These are phyloP conservation scores for Globisporangium megalacanthum DNA, from an alignment of 352 stramenopile species.

Conservation along the genomic window DNA sequence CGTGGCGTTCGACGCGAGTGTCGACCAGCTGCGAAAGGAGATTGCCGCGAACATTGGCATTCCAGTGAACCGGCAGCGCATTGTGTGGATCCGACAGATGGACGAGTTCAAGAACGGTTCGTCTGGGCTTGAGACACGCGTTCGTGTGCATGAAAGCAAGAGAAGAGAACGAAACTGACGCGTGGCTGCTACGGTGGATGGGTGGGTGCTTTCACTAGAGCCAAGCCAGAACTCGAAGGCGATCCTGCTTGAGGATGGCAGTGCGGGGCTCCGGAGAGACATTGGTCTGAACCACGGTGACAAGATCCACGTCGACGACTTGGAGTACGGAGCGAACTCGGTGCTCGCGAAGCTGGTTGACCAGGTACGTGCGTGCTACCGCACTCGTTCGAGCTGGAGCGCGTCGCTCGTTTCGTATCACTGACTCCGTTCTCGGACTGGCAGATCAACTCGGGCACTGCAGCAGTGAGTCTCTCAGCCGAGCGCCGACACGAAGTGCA, in stretches of 20 bases:
- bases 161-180: background rate
- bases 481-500: constrained; percentile 86
- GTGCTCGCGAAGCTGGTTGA: constrained; percentile 78
- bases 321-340: constrained; percentile 66
- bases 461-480: constrained; percentile 77
- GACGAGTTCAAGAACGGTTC: constrained; percentile 80
- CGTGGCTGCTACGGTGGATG: background rate
- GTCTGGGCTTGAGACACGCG: background rate
- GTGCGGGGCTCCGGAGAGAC: constrained; percentile 67
- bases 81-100: constrained; percentile 86
- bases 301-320: constrained; percentile 87
- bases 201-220: constrained; percentile 23
- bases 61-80: constrained; percentile 72
- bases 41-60: constrained; percentile 82
- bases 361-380: background rate
- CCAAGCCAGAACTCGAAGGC: constrained; percentile 61
- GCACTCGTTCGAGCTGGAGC: too few species aligned
- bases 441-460: constrained; percentile 81
- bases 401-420: background rate
- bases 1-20: constrained; percentile 72
- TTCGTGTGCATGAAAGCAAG: background rate
- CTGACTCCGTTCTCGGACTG: background rate
- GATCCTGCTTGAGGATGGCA: constrained; percentile 64
- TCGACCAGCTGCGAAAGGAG: constrained; percentile 65
- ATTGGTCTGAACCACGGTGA: constrained; percentile 83